Conservation (phyloP, 108 stramenopile species). For the Cylindrotheca closterium region DNA sequence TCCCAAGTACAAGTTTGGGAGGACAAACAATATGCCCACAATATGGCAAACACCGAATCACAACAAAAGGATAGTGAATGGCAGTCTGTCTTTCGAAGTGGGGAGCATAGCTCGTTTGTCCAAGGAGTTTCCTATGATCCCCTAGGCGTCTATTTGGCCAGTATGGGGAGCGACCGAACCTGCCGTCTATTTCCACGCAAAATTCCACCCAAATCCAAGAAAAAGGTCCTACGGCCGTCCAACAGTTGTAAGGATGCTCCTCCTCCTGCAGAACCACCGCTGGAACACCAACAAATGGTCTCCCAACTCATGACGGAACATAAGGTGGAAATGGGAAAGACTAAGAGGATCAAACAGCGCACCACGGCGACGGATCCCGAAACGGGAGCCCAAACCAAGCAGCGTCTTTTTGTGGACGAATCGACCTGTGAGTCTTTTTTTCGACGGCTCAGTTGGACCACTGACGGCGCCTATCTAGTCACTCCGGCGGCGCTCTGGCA, state of each 20-base stretch:
- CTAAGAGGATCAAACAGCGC: constrained; percentile 37
- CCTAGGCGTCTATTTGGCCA: constrained; percentile 79
- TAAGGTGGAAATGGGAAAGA: constrained; percentile 46
- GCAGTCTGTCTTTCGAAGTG: constrained; percentile 58
- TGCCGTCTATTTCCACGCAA: constrained; percentile 74
- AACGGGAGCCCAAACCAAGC: constrained; percentile 19
- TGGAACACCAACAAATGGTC: constrained; percentile 30
- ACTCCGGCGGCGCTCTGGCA: constrained; percentile 90
- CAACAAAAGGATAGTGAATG: constrained; percentile 45
- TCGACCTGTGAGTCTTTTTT: constrained; percentile 89
- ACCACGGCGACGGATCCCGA: constrained; percentile 15
- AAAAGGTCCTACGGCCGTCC: constrained; percentile 39
- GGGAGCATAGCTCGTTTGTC: constrained; percentile 81
- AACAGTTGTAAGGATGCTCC: constrained; percentile 17
- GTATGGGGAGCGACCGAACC: constrained; percentile 87
- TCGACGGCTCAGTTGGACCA: constrained; percentile 85
- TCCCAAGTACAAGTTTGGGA: constrained; percentile 55
- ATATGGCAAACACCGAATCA: constrained; percentile 19
- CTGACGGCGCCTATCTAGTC: constrained; percentile 90
- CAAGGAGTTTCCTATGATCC: constrained; percentile 90
- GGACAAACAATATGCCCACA: constrained; percentile 23
- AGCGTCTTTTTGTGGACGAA: constrained; percentile 86
- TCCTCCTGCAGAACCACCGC: constrained; percentile 24
- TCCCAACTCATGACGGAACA: constrained; percentile 25
- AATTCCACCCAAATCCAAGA: constrained; percentile 40